These are phyloP conservation scores for Porogramme epimiltina DNA, from an alignment of 1,284 basidiomycete species.

Conservation along the genomic window DNA sequence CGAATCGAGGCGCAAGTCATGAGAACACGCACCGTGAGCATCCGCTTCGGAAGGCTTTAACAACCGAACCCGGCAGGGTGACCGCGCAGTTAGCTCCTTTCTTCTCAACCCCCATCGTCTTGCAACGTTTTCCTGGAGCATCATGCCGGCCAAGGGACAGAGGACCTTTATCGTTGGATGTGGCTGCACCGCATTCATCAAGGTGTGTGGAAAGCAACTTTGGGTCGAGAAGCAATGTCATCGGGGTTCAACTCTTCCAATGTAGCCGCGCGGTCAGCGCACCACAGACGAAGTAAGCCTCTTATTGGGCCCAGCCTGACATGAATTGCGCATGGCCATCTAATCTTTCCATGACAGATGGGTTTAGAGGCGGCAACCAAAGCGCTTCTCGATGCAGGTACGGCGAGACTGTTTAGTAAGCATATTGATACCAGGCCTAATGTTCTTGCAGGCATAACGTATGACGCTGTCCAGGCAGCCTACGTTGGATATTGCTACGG, in stretches of 20 bases:
- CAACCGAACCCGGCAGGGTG: too few relatives aligned
- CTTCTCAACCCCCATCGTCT: too few relatives aligned
- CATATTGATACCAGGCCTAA: neutral
- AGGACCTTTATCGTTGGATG: conserved; percentile 75
- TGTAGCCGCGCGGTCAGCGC: conserved; percentile 62
- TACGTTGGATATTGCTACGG: conserved; percentile 83
- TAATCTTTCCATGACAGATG: conserved; percentile 50
- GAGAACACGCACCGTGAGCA: too few relatives aligned
- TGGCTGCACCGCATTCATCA: conserved; percentile 82
- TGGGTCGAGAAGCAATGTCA: neutral
- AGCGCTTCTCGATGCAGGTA: conserved; percentile 82
- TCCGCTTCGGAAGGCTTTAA: too few relatives aligned
- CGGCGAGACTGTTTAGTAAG: conserved; percentile 6
- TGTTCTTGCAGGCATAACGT: conserved; percentile 62
- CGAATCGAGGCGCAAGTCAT: too few relatives aligned
- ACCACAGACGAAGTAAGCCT: conserved; percentile 66
- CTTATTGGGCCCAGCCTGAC: too few relatives aligned
- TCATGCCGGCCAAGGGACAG: conserved; percentile 39
- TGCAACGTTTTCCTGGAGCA: neutral
- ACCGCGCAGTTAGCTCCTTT: too few relatives aligned
- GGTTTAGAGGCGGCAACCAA: conserved; percentile 84
- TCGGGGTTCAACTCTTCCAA: neutral
- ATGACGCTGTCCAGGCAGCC: conserved; percentile 76
- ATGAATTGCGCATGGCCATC: neutral
- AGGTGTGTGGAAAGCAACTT: conserved; percentile 43